Evolutionary conservation across 2,329 filamentous ascomycete species (phyloP).

Genomic region (Xylaria polymorpha): DNA sequence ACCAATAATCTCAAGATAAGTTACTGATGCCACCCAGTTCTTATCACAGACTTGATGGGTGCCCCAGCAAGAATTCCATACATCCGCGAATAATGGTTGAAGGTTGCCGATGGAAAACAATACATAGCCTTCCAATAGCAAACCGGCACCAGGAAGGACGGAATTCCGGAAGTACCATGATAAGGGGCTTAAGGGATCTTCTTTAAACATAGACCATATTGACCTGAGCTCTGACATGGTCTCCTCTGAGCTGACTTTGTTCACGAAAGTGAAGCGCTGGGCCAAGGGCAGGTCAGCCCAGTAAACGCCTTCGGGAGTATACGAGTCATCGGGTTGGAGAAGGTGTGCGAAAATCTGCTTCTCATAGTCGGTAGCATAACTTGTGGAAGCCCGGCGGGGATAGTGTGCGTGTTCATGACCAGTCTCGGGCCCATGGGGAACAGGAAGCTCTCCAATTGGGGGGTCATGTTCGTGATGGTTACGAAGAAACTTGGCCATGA

Average conservation of each 20-base stretch:
- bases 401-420: constrained; percentile 63
- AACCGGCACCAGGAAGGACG: constrained; percentile 89
- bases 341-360: constrained; percentile 78
- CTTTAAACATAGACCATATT: constrained; percentile 84
- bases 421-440: constrained; percentile 64
- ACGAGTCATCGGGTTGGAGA: constrained; percentile 89
- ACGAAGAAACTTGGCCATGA: constrained; percentile 54
- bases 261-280: constrained; percentile 80
- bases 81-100: constrained; percentile 79
- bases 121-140: constrained; percentile 94
- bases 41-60: constrained; percentile 72
- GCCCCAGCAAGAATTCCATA: constrained; percentile 84
- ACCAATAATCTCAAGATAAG: constrained; percentile 92
- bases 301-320: constrained; percentile 84
- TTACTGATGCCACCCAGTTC: constrained; percentile 85
- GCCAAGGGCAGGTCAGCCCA: constrained; percentile 86
- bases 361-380: constrained; percentile 61
- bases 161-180: constrained; percentile 90
- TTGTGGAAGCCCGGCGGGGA: constrained; percentile 52
- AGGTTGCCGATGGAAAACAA: constrained; percentile 97
- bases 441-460: constrained; percentile 63
- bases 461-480: constrained; percentile 57
- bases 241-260: constrained; percentile 77
- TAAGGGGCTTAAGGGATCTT: constrained; percentile 86
- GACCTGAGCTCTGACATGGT: constrained; percentile 71